phyloP scores from a whole-genome alignment of 768 basidiomycete species.

The Lepiota subincarnata region DNA sequence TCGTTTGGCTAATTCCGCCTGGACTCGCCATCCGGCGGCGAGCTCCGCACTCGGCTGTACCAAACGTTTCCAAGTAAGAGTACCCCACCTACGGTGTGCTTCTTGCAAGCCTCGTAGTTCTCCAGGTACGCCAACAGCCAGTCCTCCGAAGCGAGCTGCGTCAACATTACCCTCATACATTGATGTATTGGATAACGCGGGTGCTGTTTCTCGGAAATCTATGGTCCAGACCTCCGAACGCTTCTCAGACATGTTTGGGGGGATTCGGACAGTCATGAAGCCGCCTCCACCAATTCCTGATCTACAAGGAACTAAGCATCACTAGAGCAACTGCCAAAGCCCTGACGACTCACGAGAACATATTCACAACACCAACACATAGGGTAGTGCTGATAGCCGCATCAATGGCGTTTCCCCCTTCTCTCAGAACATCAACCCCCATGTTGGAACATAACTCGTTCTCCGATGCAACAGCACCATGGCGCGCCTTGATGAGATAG shows the following conservation, averaged over 20 bases:
- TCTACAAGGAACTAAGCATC: conserved; percentile 27
- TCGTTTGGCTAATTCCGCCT: conserved; percentile 68
- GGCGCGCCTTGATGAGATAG: conserved; percentile 48
- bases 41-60: conserved; percentile 72
- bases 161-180: conserved; percentile 68
- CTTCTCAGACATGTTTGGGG: conserved; percentile 38
- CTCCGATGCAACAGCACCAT: conserved; percentile 89
- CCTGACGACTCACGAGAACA: conserved; percentile 68
- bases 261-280: conserved; percentile 79
- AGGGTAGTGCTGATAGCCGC: conserved; percentile 76
- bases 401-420: conserved; percentile 90
- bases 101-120: conserved; percentile 85
- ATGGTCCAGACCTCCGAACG: conserved; percentile 65
- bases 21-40: conserved; percentile 77
- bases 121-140: conserved; percentile 87
- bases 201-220: conserved; percentile 89
- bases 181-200: conserved; percentile 61
- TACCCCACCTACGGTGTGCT: conserved; percentile 81
- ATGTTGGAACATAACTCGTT: conserved; percentile 83
- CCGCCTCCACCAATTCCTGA: conserved; percentile 88
- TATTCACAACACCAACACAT: conserved; percentile 81
- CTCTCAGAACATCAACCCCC: conserved; percentile 70
- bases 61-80: conserved; percentile 71
- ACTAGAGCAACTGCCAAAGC: conserved; percentile 5
- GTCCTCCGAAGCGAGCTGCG: conserved; percentile 65